Evolutionary conservation across 495 filamentous ascomycete species (phyloP).

Genomic region (Aspergillus sclerotioniger): DNA sequence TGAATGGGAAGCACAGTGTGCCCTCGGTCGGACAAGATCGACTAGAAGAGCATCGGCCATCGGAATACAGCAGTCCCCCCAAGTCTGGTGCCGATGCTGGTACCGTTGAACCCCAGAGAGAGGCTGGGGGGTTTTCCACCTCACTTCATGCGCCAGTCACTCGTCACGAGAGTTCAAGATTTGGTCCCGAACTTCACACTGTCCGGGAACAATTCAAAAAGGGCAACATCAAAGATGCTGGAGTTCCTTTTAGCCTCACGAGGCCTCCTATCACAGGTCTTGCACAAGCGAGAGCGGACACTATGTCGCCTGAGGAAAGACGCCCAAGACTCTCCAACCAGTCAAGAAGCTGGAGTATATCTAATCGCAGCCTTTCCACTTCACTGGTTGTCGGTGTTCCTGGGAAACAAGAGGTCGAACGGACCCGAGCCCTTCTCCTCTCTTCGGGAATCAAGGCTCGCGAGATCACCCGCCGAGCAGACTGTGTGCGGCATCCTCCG

Average conservation of each 20-base stretch:
- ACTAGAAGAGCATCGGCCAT: constrained; percentile 18
- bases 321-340: constrained; percentile 26
- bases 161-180: constrained; percentile 20
- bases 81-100: constrained; percentile 11
- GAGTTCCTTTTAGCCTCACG: constrained; percentile 34
- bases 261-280: constrained; percentile 47
- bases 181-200: constrained; percentile 28
- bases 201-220: constrained; percentile 25
- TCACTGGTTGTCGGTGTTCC: constrained; percentile 35
- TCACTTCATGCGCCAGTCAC: constrained; percentile 12
- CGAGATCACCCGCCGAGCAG: constrained; percentile 67
- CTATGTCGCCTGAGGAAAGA: constrained; percentile 21
- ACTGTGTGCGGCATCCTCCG: constrained; percentile 43
- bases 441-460: constrained; percentile 83
- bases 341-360: constrained; percentile 63
- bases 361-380: constrained; percentile 51
- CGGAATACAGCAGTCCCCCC: constrained; percentile 18
- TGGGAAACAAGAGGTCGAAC: constrained; percentile 66
- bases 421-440: constrained; percentile 69
- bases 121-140: constrained; percentile 3
- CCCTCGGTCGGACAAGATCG: constrained; percentile 40
- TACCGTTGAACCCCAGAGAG: constrained; percentile 12
- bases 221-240: constrained; percentile 30
- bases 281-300: constrained; percentile 41
- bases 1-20: constrained; percentile 28